Conservation (phyloP, 1,139 yeast genomes). For the Blastobotrys proliferans region DNA sequence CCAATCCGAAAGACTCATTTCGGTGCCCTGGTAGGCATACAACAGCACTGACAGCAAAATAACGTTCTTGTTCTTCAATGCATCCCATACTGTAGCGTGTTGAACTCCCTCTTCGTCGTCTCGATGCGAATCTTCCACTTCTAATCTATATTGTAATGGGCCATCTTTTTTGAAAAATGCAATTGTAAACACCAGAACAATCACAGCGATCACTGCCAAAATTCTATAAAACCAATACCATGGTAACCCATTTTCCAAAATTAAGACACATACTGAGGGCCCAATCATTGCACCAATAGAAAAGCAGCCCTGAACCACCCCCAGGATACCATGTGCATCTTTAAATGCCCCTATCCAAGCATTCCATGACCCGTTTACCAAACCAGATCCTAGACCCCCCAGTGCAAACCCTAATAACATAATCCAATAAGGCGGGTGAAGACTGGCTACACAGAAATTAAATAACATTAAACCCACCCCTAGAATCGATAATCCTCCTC, state of each 20-base stretch:
- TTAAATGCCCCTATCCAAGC: constrained; percentile 51
- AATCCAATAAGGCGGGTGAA: constrained; percentile 36
- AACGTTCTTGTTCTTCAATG: constrained; percentile 26
- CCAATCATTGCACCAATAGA: constrained; percentile 60
- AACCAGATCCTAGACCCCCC: constrained; percentile 58
- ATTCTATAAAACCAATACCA: constrained; percentile 55
- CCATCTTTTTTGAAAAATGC: constrained; percentile 17
- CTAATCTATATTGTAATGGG: constrained; percentile 16
- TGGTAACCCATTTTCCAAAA: constrained; percentile 42
- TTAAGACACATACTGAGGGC: constrained; percentile 51
- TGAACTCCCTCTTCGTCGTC: constrained; percentile 7
- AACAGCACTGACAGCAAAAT: constrained; percentile 55
- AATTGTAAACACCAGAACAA: constrained; percentile 6
- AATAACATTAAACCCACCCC: constrained; percentile 37
- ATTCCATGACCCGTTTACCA: constrained; percentile 51
- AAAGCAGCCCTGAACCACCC: constrained; percentile 53
- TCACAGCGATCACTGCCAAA: constrained; percentile 30
- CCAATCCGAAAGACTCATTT: constrained; percentile 71
- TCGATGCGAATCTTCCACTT: constrained; percentile 1
- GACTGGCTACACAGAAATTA: constrained; percentile 41
- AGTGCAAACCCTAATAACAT: constrained; percentile 50
- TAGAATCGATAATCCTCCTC: constrained; percentile 37
- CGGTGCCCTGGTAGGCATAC: constrained; percentile 62
- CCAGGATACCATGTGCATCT: constrained; percentile 46
- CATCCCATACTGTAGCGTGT: constrained; percentile 13